Percentiles rank a stretch among this genome's conserved stretches.
Evolutionary conservation across 2,329 filamentous ascomycete genomes (phyloP).

Genomic region (Fusarium sarcochroum): DNA sequence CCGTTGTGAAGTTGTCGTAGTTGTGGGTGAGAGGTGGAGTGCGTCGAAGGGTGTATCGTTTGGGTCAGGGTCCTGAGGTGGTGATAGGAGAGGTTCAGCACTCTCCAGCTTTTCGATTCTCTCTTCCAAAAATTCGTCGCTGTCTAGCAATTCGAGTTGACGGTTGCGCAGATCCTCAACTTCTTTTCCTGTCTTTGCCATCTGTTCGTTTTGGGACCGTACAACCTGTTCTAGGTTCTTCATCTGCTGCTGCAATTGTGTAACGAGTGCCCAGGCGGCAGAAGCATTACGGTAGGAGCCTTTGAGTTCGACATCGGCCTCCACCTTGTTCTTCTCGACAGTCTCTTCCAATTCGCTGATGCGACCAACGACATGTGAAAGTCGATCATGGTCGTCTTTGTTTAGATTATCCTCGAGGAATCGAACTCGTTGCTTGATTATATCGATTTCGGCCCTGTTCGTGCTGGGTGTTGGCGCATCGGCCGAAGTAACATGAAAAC

Average conservation of each 20-base stretch:
- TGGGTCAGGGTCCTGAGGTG: slow-evolving; percentile 40
- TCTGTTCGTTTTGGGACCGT: slow-evolving; percentile 57
- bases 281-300: slow-evolving; percentile 68
- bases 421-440: slow-evolving; percentile 47
- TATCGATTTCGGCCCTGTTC: slow-evolving; percentile 57
- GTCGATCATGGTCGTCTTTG: slow-evolving; percentile 54
- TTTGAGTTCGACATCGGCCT: slow-evolving; percentile 67
- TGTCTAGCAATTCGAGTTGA: slow-evolving; percentile 65
- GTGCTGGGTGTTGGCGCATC: slow-evolving; percentile 64
- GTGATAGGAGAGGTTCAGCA: slow-evolving; percentile 42
- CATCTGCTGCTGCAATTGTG: slow-evolving; percentile 59
- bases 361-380: slow-evolving; percentile 59
- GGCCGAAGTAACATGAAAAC: slow-evolving; percentile 68
- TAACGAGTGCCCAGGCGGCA: slow-evolving; percentile 67
- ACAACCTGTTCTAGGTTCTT: slow-evolving; percentile 55
- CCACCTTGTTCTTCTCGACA: slow-evolving; percentile 66
- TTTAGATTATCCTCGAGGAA: slow-evolving; percentile 53
- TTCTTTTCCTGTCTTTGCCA: slow-evolving; percentile 58
- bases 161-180: slow-evolving; percentile 63
- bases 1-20: slow-evolving; percentile 15
- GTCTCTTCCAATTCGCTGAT: slow-evolving; percentile 67
- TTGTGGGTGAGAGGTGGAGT: slow-evolving; percentile 37
- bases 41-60: slow-evolving; percentile 18
- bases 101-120: slow-evolving; percentile 64
- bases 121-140: slow-evolving; percentile 67